Conservation (phyloP, 2,329 filamentous ascomycete genomes). For the Trichoderma cornu-damae region DNA sequence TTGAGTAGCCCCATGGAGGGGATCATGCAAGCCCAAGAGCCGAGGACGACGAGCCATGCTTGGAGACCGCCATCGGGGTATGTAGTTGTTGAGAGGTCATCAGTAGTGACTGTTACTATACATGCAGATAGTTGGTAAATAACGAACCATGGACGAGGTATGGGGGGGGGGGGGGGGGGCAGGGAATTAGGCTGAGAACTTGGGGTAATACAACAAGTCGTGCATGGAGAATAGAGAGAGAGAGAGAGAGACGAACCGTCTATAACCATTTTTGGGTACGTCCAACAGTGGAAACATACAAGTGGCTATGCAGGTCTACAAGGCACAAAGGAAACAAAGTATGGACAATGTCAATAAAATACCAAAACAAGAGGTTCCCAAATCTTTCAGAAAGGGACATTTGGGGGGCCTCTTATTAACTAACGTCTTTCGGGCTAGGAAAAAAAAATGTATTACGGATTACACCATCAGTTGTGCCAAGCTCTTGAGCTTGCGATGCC, state of each 20-base stretch:
- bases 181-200: not conserved
- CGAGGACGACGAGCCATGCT: conserved; percentile 68
- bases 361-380: conserved; percentile 2
- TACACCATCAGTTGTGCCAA: not conserved
- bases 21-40: conserved; percentile 61
- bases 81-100: conserved; percentile 4
- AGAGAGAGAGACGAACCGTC: not conserved
- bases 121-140: not conserved
- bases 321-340: not conserved
- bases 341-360: not conserved
- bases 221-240: not conserved
- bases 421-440: not conserved
- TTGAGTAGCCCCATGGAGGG: conserved; percentile 63
- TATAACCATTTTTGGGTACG: conserved; percentile 4
- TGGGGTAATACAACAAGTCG: not conserved
- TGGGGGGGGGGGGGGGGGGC: too few relatives aligned
- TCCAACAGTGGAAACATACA: not conserved
- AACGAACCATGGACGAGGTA: not conserved
- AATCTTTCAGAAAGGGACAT: not conserved
- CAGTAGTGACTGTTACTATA: not conserved
- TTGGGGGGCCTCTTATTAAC: not conserved
- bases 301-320: not conserved
- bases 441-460: conserved; percentile 4
- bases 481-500: not conserved
- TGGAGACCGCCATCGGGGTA: conserved; percentile 65